Conservation (phyloP, 1,284 basidiomycete genomes). For the Ceratobasidium sp. region DNA sequence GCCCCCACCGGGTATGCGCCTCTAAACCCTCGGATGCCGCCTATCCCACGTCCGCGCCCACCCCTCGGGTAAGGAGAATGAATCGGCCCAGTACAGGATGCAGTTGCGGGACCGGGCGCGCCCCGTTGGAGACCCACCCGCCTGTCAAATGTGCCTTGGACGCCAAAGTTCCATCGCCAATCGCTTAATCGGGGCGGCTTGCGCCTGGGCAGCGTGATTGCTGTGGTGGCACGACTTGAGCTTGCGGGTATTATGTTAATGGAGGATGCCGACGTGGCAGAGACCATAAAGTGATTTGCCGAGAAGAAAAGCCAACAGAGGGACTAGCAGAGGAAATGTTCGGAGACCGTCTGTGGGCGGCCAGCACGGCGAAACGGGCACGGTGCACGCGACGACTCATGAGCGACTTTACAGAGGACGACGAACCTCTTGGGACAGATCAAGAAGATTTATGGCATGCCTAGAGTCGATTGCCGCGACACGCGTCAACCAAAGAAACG, state of each 20-base stretch:
- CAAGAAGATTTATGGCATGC: not conserved
- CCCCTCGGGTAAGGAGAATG: slow-evolving; percentile 21
- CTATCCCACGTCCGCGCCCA: slow-evolving; percentile 25
- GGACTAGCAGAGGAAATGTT: not conserved
- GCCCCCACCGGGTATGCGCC: slow-evolving; percentile 6
- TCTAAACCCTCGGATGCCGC: slow-evolving; percentile 6
- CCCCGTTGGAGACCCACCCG: slow-evolving; percentile 17
- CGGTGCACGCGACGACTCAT: not conserved
- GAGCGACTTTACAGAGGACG: not conserved
- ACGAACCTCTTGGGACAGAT: not conserved
- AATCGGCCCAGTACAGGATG: not conserved
- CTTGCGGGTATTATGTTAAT: slow-evolving; percentile 21
- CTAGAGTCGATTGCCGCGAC: no score
- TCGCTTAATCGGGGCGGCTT: slow-evolving; percentile 23
- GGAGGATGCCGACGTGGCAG: slow-evolving; percentile 30
- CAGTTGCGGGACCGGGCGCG: not conserved
- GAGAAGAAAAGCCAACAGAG: not conserved
- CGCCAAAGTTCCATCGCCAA: slow-evolving; percentile 34
- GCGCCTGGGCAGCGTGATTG: slow-evolving; percentile 20
- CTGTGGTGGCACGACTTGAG: slow-evolving; percentile 12
- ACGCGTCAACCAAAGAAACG: no score
- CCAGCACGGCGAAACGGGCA: not conserved
- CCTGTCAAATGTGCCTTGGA: slow-evolving; percentile 18
- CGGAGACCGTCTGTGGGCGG: not conserved
- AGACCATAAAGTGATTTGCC: slow-evolving; percentile 24